Evolutionary conservation across 2,329 filamentous ascomycete genomes (phyloP), one percentile per base, ranked within the genome.

Genomic region (Colletotrichum sp.): DNA sequence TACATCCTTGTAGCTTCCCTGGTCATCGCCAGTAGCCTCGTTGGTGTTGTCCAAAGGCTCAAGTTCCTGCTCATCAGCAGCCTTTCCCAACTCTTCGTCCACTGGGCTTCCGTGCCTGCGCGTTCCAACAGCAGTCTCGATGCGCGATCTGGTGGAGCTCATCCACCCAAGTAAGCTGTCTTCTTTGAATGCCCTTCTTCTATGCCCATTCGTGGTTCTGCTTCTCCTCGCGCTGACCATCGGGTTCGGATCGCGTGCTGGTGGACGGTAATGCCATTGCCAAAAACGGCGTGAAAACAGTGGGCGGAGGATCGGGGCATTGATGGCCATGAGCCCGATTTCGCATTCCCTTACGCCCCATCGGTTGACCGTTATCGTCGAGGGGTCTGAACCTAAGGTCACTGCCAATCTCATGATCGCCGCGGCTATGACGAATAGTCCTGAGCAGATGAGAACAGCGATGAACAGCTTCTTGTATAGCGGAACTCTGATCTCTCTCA

Each of bases 291-390:
- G 59, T 1, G 72, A 66, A 5, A 75, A 75, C 1, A 75, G 13
- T 9, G 72, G 72, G 3, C 67, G 72, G 13, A 75, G 21, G 2
- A 71, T 66, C 4, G 72, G 72, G 6, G 72, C 72, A 24, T 71
- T 75, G 32, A 71, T 71, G 8, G 72, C 67, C 26, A 75, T 34
- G 3, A 75, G 32, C 6, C 72, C 72, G n/a, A 75, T 39, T 28
- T 71, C 72, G 28, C 72, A 75, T 60, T 75, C 72, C 15, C 67
- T 26, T 21, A 71, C 68, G 12, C 72, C 72, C 72, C 72, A 75
- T 18, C 72, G 34, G 21, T 75, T 75, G 5, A 75, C 72, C 8
- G 68, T 71, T 4, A 75, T 64, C 3, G 72, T 75, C 2, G 72
- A 75, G 3, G 67, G 72, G 15, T 52, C 68, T 21, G 72, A 75